These are phyloP conservation scores for Daldinia eschscholtzii DNA, from an alignment of 2,329 filamentous ascomycete species.

Conservation along the genomic window DNA sequence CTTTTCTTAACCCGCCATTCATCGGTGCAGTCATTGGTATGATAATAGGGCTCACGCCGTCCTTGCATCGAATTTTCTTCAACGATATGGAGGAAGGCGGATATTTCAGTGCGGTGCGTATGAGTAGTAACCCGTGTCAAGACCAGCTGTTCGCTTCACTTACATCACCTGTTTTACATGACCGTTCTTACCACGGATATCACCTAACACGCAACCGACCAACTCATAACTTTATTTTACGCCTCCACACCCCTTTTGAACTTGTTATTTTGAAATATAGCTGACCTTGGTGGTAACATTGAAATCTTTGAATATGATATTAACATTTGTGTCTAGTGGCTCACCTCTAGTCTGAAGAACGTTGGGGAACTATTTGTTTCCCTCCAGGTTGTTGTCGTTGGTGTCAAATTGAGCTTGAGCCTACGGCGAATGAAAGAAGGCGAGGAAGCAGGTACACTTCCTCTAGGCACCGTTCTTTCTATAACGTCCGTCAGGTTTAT, in stretches of 20 bases:
- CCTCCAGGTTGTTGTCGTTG: constrained; percentile 69
- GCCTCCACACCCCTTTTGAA: neutral
- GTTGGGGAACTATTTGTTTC: constrained; percentile 70
- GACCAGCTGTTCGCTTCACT: neutral
- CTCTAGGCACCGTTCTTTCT: constrained; percentile 59
- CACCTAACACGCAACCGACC: neutral
- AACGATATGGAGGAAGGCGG: constrained; percentile 63
- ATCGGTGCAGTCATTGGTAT: constrained; percentile 64
- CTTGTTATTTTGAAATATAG: neutral
- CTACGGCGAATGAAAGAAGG: constrained; percentile 62
- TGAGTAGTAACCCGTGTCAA: constrained; percentile 4
- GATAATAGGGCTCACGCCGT: constrained; percentile 65
- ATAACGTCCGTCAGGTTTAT: constrained; percentile 65
- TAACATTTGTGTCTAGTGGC: constrained; percentile 54
- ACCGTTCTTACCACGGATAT: neutral
- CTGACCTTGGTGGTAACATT: neutral
- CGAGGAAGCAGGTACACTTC: constrained; percentile 57
- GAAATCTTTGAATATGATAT: constrained; percentile 11
- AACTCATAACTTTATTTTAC: neutral
- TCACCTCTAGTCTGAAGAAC: constrained; percentile 66
- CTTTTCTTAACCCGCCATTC: constrained; percentile 66
- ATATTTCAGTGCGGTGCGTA: constrained; percentile 61
- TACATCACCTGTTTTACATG: neutral
- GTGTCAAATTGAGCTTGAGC: constrained; percentile 66
- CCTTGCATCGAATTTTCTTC: constrained; percentile 68